These are phyloP conservation scores for Hypoxylon sp. DNA, from an alignment of 2,329 filamentous ascomycete species.

Conservation along the genomic window DNA sequence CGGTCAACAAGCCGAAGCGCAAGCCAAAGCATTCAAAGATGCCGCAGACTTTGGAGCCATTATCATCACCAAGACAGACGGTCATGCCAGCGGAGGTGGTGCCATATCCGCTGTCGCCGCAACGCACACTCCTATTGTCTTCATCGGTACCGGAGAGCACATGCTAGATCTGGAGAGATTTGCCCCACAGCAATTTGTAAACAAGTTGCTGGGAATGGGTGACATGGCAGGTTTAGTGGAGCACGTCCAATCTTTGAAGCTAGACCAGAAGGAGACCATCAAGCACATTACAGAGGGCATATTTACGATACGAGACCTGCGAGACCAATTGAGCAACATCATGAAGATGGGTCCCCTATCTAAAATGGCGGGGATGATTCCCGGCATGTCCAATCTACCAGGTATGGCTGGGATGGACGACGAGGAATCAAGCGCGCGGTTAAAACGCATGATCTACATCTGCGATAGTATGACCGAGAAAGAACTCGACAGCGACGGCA, in stretches of 20 bases:
- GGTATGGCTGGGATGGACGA: constrained; percentile 94
- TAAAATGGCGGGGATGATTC: constrained; percentile 99
- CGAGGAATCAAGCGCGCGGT: constrained; percentile 91
- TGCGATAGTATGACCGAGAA: constrained; percentile 98
- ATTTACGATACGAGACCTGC: constrained; percentile 93
- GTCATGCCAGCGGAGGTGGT: constrained; percentile 93
- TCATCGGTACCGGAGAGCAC: constrained; percentile 97
- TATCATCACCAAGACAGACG: constrained; percentile 99
- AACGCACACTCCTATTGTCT: constrained; percentile 96
- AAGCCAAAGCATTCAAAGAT: constrained; percentile 97
- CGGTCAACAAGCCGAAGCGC: constrained; percentile 93
- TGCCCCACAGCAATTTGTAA: constrained; percentile 91
- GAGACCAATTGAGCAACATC: constrained; percentile 96
- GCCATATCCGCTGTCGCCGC: constrained; percentile 98
- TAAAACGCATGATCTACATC: constrained; percentile 99
- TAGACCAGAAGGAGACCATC: constrained; percentile 98
- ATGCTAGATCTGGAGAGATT: constrained; percentile 96
- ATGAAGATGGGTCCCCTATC: constrained; percentile 99
- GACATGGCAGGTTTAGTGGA: constrained; percentile 96
- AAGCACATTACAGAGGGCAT: constrained; percentile 98
- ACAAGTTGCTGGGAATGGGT: constrained; percentile 95
- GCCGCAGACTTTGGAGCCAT: constrained; percentile 97
- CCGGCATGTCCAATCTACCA: constrained; percentile 86
- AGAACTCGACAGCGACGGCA: constrained; percentile 95
- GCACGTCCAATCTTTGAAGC: constrained; percentile 94